Evolutionary conservation across 2,329 filamentous ascomycete genomes (phyloP).

Genomic region (Penicillium fuscoglaucum): DNA sequence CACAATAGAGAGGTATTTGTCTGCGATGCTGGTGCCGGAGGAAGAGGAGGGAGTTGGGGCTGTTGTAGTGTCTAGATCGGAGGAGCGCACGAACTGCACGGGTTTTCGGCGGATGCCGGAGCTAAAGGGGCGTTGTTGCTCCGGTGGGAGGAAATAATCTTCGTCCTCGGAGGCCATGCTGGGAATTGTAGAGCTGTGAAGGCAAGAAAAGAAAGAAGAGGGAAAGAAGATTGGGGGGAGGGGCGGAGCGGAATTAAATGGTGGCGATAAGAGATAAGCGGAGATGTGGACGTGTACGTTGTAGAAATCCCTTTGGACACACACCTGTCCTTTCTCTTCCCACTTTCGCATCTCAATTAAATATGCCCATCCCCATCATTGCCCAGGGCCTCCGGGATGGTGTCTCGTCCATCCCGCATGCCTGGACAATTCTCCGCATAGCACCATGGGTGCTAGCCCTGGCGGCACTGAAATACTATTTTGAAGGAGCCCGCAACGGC

Average conservation of each 20-base stretch:
- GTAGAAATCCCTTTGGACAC: slow-evolving; percentile 6
- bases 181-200: slow-evolving; percentile 1
- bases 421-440: slow-evolving; percentile 55
- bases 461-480: slow-evolving; percentile 69
- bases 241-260: slow-evolving; percentile 1
- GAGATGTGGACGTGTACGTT: slow-evolving; percentile 4
- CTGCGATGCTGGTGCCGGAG: slow-evolving; percentile 34
- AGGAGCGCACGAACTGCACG: slow-evolving; percentile 60
- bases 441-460: slow-evolving; percentile 55
- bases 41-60: slow-evolving; percentile 29
- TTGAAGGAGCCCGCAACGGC: slow-evolving; percentile 70
- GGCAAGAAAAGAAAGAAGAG: not conserved
- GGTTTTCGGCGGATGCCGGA: slow-evolving; percentile 63
- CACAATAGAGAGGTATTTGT: slow-evolving; percentile 51
- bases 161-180: slow-evolving; percentile 51
- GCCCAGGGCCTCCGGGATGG: slow-evolving; percentile 57
- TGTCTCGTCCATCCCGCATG: slow-evolving; percentile 54
- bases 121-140: slow-evolving; percentile 61
- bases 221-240: not conserved
- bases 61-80: slow-evolving; percentile 37
- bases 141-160: slow-evolving; percentile 58
- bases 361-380: slow-evolving; percentile 64
- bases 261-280: slow-evolving; percentile 24
- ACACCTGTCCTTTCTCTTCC: slow-evolving; percentile 8
- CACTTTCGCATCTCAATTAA: slow-evolving; percentile 19